Conservation (phyloP, 2,329 filamentous ascomycete genomes). For the Fusarium pseudonygamai region DNA sequence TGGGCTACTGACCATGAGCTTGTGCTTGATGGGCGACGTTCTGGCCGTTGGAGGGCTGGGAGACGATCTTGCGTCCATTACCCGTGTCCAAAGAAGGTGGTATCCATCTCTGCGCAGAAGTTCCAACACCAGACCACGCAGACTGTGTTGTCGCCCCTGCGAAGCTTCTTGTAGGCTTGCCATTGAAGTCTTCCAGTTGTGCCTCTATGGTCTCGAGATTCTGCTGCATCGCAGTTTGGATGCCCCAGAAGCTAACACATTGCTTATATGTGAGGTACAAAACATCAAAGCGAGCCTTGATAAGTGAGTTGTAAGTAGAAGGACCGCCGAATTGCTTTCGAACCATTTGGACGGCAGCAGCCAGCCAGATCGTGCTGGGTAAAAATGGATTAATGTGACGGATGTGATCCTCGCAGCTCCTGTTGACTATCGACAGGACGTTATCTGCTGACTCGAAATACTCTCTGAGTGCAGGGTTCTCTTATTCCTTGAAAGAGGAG, state of each 20-base stretch:
- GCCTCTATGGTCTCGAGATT: not conserved
- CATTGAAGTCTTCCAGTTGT: not conserved
- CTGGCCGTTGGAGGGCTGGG: not conserved
- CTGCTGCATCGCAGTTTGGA: not conserved
- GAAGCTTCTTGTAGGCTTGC: not conserved
- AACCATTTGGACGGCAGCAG: not conserved
- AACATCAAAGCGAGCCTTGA: not conserved
- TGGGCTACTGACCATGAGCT: not conserved
- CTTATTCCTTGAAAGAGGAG: not conserved
- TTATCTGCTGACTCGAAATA: not conserved
- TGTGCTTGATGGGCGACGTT: not conserved
- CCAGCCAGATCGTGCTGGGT: not conserved
- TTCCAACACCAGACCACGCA: not conserved
- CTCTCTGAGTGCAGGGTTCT: not conserved
- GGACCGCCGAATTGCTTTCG: not conserved
- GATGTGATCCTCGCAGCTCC: not conserved
- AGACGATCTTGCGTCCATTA: not conserved
- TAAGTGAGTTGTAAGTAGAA: not conserved
- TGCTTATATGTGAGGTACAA: not conserved
- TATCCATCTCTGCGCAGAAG: not conserved
- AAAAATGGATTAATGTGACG: not conserved
- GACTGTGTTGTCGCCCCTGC: not conserved
- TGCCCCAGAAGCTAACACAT: not conserved
- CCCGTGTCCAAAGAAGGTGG: not conserved
- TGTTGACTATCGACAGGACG: not conserved